Evolutionary conservation across 1,139 yeast genomes (phyloP), one percentile per base, ranked within the genome.

Genomic region (Scheffersomyces cryptocercus): DNA sequence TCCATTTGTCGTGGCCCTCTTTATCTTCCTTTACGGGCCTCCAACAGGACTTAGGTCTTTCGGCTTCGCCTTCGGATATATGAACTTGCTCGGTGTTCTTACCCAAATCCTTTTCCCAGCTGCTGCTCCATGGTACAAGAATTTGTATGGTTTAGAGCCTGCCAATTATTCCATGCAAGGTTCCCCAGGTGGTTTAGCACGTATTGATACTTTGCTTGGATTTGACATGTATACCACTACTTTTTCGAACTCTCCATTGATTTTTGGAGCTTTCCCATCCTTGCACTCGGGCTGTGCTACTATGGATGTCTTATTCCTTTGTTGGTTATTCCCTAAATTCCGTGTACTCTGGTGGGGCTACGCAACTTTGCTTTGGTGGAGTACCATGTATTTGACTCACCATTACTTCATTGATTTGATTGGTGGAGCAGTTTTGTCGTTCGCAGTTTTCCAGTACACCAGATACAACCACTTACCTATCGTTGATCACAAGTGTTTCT

Each of bases 51-150:
- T 93, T 41, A 82, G 96, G 50, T 83, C 90, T 4, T 95, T 85
- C 65, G 97, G 91, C 4, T 88, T 90, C 73, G 95, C 97, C 7
- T 90, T 93, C 68, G 99, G 99, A n/a, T 91, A 88, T 71, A 87
- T 93, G 95, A 93, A 91, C 67, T 70, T 90, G 54, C 61, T 81
- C 39, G 99, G 98, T 36, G 98, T 93, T 20, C 61, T 73, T 38
- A 79, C 81, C 46, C 99, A 93, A 68, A 77, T 89, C 51, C 53
- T 82, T 28, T 90, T 89, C 64, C 98, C 99, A 3, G 89, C 96
- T 40, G 97, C 99, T 47, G 96, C 99, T 29, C 99, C 99, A 30
- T 93, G 99, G 99, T 93, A 95, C 64, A 90, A 90, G 62, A 82
- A 81, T 51, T 67, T 84, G 41, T 84, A 93, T 61, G 97, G 97